phyloP scores from a whole-genome alignment of 2,329 filamentous ascomycete genomes.

The Talaromyces islandicus region DNA sequence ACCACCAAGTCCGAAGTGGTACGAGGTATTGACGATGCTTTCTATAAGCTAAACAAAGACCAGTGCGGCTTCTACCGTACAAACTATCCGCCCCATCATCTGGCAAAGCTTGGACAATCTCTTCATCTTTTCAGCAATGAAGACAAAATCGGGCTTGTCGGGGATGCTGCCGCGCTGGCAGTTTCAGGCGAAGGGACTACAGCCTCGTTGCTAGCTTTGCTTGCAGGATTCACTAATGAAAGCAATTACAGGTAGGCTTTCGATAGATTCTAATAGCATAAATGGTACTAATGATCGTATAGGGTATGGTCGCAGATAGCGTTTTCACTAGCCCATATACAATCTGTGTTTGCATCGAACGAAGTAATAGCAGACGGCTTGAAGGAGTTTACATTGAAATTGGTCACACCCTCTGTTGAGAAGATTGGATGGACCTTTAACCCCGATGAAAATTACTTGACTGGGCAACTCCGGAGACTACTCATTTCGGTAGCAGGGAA shows the following conservation, averaged over 20 bases:
- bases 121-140: constrained; percentile 70
- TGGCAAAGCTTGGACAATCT: constrained; percentile 72
- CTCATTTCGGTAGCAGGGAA: constrained; percentile 70
- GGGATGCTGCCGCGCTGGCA: constrained; percentile 82
- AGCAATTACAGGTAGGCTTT: constrained; percentile 63
- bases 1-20: constrained; percentile 72
- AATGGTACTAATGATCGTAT: constrained; percentile 14
- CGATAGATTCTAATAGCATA: neutral
- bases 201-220: constrained; percentile 71
- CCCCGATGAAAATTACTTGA: constrained; percentile 74
- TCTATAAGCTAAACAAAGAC: constrained; percentile 91
- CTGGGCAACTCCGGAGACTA: constrained; percentile 73
- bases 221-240: constrained; percentile 79
- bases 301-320: constrained; percentile 82
- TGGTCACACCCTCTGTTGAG: constrained; percentile 69
- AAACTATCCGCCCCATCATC: constrained; percentile 80
- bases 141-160: constrained; percentile 89
- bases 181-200: constrained; percentile 81
- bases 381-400: constrained; percentile 69
- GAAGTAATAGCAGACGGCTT: constrained; percentile 65
- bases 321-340: constrained; percentile 67
- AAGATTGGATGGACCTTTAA: constrained; percentile 80
- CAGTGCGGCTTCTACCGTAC: constrained; percentile 88
- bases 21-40: constrained; percentile 60
- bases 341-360: constrained; percentile 78